These are phyloP conservation scores for Zalaria sp. DNA, from an alignment of 2,329 filamentous ascomycete species.

Conservation along the genomic window DNA sequence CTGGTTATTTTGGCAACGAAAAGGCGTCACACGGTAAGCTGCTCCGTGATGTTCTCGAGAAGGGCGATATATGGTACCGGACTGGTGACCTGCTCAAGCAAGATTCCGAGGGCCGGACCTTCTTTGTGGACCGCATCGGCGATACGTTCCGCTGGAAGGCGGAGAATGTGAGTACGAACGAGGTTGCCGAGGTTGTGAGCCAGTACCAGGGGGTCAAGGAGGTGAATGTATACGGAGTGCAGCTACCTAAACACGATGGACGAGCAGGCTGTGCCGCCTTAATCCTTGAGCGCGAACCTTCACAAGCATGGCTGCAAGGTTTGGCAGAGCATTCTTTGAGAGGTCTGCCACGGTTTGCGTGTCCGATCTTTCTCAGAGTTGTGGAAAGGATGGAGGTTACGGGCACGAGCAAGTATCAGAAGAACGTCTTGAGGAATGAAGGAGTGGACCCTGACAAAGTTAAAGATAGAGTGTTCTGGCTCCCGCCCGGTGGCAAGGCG, in stretches of 20 bases:
- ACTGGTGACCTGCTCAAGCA: slow-evolving; percentile 69
- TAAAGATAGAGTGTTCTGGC: slow-evolving; percentile 47
- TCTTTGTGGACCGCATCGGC: slow-evolving; percentile 69
- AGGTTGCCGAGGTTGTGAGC: slow-evolving; percentile 65
- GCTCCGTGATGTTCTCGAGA: slow-evolving; percentile 54
- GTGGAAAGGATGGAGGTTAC: slow-evolving; percentile 50
- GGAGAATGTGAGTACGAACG: slow-evolving; percentile 30
- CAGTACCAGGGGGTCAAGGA: slow-evolving; percentile 53
- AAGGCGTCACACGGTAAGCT: slow-evolving; percentile 61
- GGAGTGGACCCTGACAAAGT: slow-evolving; percentile 53
- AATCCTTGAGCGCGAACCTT: slow-evolving; percentile 28
- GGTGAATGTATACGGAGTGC: slow-evolving; percentile 76
- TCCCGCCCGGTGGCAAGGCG: slow-evolving; percentile 38
- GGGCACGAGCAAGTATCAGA: slow-evolving; percentile 83
- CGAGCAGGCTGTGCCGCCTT: slow-evolving; percentile 70
- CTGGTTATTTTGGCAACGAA: slow-evolving; percentile 68
- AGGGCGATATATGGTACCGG: slow-evolving; percentile 71
- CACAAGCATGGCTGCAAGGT: slow-evolving; percentile 35
- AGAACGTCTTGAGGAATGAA: slow-evolving; percentile 54
- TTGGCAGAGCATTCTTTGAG: slow-evolving; percentile 45
- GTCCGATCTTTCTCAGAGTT: slow-evolving; percentile 64
- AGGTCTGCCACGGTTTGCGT: slow-evolving; percentile 57
- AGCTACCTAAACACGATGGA: slow-evolving; percentile 68
- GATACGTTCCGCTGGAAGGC: slow-evolving; percentile 73
- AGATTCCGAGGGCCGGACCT: slow-evolving; percentile 57